Evolutionary conservation across 1,139 yeast species (phyloP).

Genomic region (Lodderomyces orthopsilosis): DNA sequence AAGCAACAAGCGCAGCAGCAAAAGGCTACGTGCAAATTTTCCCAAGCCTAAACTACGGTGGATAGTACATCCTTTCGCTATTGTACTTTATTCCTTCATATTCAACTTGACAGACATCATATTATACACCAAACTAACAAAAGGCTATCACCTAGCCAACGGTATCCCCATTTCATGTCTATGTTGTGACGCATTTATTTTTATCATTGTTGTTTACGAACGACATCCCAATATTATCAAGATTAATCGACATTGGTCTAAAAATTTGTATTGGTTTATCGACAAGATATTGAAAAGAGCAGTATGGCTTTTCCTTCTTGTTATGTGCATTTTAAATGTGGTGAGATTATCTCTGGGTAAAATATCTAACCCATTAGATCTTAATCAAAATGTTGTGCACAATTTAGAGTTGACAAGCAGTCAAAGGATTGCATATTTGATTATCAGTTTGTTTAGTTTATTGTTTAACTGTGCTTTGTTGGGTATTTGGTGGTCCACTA

Average conservation of each 20-base stretch:
- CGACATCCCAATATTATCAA: constrained; percentile 2
- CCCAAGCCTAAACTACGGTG: constrained; percentile 8
- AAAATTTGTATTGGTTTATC: constrained; percentile 4
- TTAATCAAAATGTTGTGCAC: constrained; percentile 2
- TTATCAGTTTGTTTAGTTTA: constrained; percentile 12
- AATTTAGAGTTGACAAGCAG: constrained; percentile 7
- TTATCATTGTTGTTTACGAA: constrained; percentile 9
- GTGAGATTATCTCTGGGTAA: constrained; percentile 14
- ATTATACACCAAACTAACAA: constrained; percentile 9
- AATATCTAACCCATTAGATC: constrained; percentile 14
- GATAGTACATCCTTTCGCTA: constrained; percentile 10
- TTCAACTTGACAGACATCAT: constrained; percentile 11
- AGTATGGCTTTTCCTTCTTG: constrained; percentile 14
- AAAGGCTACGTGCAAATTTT: background rate
- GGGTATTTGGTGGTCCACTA: constrained; percentile 16
- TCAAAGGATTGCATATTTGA: constrained; percentile 11
- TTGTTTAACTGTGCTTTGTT: constrained; percentile 15
- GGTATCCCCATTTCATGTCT: constrained; percentile 5
- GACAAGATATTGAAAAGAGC: constrained; percentile 9
- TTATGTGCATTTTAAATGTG: constrained; percentile 13
- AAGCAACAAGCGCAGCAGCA: background rate
- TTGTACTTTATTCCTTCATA: constrained; percentile 11
- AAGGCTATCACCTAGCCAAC: constrained; percentile 4
- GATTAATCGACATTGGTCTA: constrained; percentile 5
- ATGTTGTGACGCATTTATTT: constrained; percentile 7